phyloP scores from a whole-genome alignment of 768 basidiomycete genomes.

The Hericium erinaceus region DNA sequence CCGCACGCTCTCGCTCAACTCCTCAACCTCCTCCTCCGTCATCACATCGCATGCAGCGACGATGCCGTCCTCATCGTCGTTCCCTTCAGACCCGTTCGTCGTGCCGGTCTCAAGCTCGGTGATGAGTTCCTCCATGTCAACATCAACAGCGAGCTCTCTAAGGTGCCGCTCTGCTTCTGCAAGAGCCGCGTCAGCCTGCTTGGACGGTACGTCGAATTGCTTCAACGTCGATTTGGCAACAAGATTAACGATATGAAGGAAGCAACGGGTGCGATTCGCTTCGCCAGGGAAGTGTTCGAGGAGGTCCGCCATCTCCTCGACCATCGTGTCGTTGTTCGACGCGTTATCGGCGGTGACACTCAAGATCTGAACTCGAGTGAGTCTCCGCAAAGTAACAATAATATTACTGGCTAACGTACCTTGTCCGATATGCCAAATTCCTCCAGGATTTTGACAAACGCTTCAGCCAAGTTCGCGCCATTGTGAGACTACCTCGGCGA shows the following conservation, averaged over 20 bases:
- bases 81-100: not conserved
- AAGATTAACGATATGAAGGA: too few relatives aligned
- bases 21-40: conserved; percentile 6
- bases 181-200: conserved; percentile 25
- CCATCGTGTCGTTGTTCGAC: conserved; percentile 26
- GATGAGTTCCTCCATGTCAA: not conserved
- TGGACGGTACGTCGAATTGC: too few relatives aligned
- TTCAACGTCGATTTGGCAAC: conserved; percentile 22
- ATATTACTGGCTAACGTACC: conserved; percentile 14
- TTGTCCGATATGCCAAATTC: conserved; percentile 20
- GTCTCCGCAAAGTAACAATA: not conserved
- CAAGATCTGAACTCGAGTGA: conserved; percentile 17
- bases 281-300: conserved; percentile 13
- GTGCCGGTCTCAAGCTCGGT: not conserved
- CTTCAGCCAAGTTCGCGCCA: conserved; percentile 16
- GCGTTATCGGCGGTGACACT: conserved; percentile 30
- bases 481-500: too few relatives aligned
- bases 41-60: conserved; percentile 19
- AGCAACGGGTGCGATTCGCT: conserved; percentile 10
- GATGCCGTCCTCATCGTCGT: conserved; percentile 14
- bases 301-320: conserved; percentile 19
- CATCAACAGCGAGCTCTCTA: conserved; percentile 23
- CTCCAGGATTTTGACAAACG: conserved; percentile 17
- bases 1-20: conserved; percentile 11
- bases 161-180: conserved; percentile 26